Evolutionary conservation across 345 rosid genomes (phyloP).

Genomic region (Isatis tinctoria): DNA sequence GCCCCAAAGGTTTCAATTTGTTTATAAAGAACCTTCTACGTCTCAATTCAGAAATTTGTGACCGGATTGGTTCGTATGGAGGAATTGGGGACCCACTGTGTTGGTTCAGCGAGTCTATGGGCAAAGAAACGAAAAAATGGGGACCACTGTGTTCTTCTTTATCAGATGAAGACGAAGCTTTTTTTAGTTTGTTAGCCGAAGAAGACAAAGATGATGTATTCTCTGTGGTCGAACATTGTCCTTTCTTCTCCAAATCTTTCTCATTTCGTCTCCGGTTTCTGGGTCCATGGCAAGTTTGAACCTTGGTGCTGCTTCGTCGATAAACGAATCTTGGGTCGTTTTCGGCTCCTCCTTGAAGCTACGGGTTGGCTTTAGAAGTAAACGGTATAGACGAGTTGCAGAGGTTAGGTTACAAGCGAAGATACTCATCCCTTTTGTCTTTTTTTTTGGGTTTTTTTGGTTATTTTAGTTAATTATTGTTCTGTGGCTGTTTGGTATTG

Average conservation of each 20-base stretch:
- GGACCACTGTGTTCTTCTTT: conserved; percentile 7
- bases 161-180: neutral
- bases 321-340: conserved; percentile 7
- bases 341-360: neutral
- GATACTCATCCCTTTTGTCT: neutral
- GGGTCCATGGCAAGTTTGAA: conserved; percentile 24
- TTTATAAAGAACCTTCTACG: neutral
- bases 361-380: neutral
- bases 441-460: neutral
- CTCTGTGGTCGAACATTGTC: conserved; percentile 17
- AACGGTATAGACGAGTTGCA: neutral
- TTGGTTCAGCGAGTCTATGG: neutral
- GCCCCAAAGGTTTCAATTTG: rapidly evolving
- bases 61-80: neutral
- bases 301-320: conserved; percentile 2
- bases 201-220: conserved; percentile 11
- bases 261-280: neutral
- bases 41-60: neutral
- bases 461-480: neutral
- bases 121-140: neutral
- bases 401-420: conserved; percentile 5
- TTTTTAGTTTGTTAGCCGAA: neutral
- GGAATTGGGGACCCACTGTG: neutral
- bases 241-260: neutral
- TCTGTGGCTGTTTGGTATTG: conserved; percentile 1